Evolutionary conservation across 345 rosid species (phyloP), one percentile per base, ranked within the genome.

Genomic region (Hevea brasiliensis): DNA sequence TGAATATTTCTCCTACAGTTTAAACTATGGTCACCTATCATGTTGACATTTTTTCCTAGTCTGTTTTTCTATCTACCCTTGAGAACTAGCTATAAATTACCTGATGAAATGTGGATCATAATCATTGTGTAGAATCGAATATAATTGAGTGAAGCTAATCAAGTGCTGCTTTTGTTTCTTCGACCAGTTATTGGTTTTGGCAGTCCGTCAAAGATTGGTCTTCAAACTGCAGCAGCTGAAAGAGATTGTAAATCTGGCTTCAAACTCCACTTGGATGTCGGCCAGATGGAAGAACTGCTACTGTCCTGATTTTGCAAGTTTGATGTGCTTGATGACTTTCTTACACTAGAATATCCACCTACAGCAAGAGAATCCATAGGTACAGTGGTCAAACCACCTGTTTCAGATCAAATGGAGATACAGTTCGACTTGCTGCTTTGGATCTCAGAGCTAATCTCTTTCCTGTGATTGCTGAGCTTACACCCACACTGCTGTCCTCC

Each of bases 191-290:
- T 17, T 6, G 82, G 79, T 67, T 71, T 79, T 26, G 82, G 76
- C 68, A 79, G 53, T 14, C 82, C 82, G 65, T 79, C 82, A 58
- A 74, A 79, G 26, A 79, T 74, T 29, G 75, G 82, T 55, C 69
- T 79, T 5, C 70, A 27, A 8, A 78, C 70, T 61, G 72, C 63
- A 55, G 81, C 68, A 27, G 72, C 68, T 8, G 78, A 37, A 8
- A 79, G 42, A 26, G 76, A 72, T 35, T 74, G 79, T 24, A 79
- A 51, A 66, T 79, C 82, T 2, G 79, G 72, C 44, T 71, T 75
- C 79, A 66, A 71, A 48, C 45, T 70, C 75, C 77, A 69, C 55
- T 74, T 73, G 1, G 72, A 65, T 0, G 76, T 18, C 26, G 66
- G 42, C 81, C 77, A 57, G 27, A 67, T 53, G 45, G 68, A 67